A percentile compares a stretch with the other conserved stretches of the same genome.
These are phyloP conservation scores for Solanum appendiculatum DNA, from an alignment of 257 asterid species.

Conservation along the genomic window DNA sequence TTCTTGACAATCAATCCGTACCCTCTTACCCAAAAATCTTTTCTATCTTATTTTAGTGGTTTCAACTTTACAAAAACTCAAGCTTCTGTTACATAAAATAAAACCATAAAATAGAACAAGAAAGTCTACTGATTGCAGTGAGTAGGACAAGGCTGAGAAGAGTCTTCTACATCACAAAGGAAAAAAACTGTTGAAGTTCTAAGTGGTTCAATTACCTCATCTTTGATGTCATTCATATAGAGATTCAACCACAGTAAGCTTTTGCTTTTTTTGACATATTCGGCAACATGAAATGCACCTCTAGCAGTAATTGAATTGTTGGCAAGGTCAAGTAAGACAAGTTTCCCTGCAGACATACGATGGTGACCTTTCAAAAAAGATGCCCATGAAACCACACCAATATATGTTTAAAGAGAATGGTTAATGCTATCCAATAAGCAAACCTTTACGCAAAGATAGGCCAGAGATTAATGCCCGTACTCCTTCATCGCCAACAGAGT, in stretches of 20 bases:
- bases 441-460: conserved; percentile 70
- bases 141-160: neutral
- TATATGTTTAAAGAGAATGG: neutral
- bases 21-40: neutral
- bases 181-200: neutral
- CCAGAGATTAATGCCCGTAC: conserved; percentile 73
- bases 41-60: neutral
- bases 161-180: neutral
- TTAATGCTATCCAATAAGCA: neutral
- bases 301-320: conserved; percentile 69
- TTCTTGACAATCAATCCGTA: neutral
- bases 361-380: neutral
- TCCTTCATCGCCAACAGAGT: conserved; percentile 94
- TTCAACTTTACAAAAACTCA: neutral
- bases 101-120: neutral
- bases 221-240: conserved; percentile 88
- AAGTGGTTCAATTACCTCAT: conserved; percentile 48
- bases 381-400: neutral
- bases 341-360: conserved; percentile 46
- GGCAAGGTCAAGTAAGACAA: conserved; percentile 67
- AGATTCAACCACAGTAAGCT: conserved; percentile 76
- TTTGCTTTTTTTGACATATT: conserved; percentile 68
- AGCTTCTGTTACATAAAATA: neutral
- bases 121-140: neutral
- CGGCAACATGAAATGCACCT: conserved; percentile 87